phyloP scores from a whole-genome alignment of 805 yeast genomes.

The Teunomyces barrocoloradensis region DNA sequence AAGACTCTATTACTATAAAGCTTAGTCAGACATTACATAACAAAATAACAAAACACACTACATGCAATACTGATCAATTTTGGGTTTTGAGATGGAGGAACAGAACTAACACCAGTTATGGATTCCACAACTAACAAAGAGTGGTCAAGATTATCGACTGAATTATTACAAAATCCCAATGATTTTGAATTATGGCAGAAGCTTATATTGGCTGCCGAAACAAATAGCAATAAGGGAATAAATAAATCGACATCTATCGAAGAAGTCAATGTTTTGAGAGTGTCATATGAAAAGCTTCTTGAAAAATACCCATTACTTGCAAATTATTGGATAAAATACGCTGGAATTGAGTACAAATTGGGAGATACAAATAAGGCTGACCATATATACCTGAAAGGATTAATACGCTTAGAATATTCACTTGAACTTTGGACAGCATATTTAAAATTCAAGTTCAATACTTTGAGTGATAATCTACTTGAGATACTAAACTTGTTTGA shows the following conservation, averaged over 20 bases:
- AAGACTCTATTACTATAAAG: too few relatives aligned
- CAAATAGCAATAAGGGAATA: conserved; percentile 24
- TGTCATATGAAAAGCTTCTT: conserved; percentile 43
- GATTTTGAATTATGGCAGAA: conserved; percentile 37
- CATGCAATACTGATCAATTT: background rate
- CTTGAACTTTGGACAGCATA: conserved; percentile 51
- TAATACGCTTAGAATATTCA: conserved; percentile 42
- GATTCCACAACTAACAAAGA: conserved; percentile 8
- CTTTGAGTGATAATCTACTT: conserved; percentile 25
- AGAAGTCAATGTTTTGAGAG: conserved; percentile 32
- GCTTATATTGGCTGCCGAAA: conserved; percentile 30
- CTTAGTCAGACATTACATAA: too few relatives aligned
- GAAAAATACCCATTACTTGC: conserved; percentile 48
- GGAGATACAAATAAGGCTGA: conserved; percentile 41
- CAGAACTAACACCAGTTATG: background rate
- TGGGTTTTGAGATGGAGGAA: conserved; percentile 1
- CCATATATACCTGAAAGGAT: conserved; percentile 10
- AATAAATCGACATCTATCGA: conserved; percentile 30
- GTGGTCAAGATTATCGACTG: conserved; percentile 32
- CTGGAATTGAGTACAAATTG: conserved; percentile 44
- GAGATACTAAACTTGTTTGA: conserved; percentile 41
- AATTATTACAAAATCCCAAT: conserved; percentile 33
- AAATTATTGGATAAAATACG: conserved; percentile 59
- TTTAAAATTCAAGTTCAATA: conserved; percentile 39
- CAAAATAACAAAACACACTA: background rate